Evolutionary conservation across 225 moss, liverwort and hornwort species (phyloP).

Genomic region (Physcomitrium patens): DNA sequence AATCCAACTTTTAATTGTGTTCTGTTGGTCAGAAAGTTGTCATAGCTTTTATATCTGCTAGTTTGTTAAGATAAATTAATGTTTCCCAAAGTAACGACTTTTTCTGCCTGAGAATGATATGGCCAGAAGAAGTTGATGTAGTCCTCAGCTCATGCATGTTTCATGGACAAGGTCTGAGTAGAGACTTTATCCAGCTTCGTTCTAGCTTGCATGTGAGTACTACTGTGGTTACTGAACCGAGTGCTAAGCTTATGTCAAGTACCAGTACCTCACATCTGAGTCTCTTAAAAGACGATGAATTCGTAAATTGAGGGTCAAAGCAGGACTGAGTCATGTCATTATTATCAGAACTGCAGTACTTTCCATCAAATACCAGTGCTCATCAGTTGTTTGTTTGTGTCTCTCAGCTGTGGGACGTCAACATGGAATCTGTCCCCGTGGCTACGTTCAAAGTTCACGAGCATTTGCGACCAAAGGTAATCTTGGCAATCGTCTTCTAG

Average conservation of each 20-base stretch:
- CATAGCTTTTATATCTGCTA: conserved; percentile 36
- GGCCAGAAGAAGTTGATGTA: conserved; percentile 38
- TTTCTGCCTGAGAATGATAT: conserved; percentile 43
- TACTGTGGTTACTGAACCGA: conserved; percentile 33
- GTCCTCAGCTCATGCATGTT: conserved; percentile 27
- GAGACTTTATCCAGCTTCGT: conserved; percentile 35
- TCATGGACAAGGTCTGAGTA: conserved; percentile 37
- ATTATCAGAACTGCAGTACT: not conserved
- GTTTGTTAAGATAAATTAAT: conserved; percentile 34
- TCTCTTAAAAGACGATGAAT: conserved; percentile 17
- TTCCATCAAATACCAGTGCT: conserved; percentile 13
- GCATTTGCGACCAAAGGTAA: conserved; percentile 95
- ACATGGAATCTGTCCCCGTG: conserved; percentile 98
- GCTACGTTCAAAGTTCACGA: conserved; percentile 94
- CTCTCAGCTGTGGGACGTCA: conserved; percentile 94
- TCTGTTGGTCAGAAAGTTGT: conserved; percentile 38
- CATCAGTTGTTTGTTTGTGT: conserved; percentile 25
- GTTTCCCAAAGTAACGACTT: conserved; percentile 30
- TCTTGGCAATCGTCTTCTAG: not conserved
- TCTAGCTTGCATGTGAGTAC: conserved; percentile 48
- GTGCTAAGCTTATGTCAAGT: conserved; percentile 27
- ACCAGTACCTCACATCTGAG: conserved; percentile 12
- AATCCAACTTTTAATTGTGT: conserved; percentile 30
- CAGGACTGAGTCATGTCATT: not conserved
- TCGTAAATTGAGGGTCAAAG: conserved; percentile 21